A percentile compares a stretch with the other conserved stretches of the same genome.
phyloP scores from a whole-genome alignment of 768 basidiomycete genomes.

The Mycena capillaripes region DNA sequence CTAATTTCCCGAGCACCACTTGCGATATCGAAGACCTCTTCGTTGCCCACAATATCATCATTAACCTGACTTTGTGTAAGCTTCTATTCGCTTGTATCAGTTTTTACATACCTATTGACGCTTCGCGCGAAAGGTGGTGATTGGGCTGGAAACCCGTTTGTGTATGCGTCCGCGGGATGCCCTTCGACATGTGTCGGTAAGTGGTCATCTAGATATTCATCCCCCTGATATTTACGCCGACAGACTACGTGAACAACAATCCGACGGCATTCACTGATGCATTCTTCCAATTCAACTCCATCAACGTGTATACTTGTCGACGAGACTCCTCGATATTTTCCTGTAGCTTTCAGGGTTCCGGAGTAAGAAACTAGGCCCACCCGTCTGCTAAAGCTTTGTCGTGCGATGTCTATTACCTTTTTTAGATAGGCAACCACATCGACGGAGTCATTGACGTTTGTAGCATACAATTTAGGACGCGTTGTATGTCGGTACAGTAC shows the following conservation, averaged over 20 bases:
- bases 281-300: constrained; percentile 74
- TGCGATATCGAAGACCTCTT: constrained; percentile 71
- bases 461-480: too few relatives aligned
- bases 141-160: constrained; percentile 65
- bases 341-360: too few relatives aligned
- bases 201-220: constrained; percentile 38
- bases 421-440: too few relatives aligned
- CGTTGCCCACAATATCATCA: constrained; percentile 70
- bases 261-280: constrained; percentile 72
- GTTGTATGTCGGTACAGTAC: too few relatives aligned
- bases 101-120: background rate
- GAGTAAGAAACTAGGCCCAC: too few relatives aligned
- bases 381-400: too few relatives aligned
- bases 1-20: constrained; percentile 68
- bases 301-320: constrained; percentile 57
- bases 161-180: constrained; percentile 64
- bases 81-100: background rate
- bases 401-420: too few relatives aligned
- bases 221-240: background rate
- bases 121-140: constrained; percentile 54
- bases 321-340: too few relatives aligned
- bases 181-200: constrained; percentile 68
- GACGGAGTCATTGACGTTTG: too few relatives aligned
- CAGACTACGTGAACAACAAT: constrained; percentile 74
- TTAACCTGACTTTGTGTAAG: constrained; percentile 65